Evolutionary conservation across 306 rosid species (phyloP).

Genomic region (Rosa chinensis): DNA sequence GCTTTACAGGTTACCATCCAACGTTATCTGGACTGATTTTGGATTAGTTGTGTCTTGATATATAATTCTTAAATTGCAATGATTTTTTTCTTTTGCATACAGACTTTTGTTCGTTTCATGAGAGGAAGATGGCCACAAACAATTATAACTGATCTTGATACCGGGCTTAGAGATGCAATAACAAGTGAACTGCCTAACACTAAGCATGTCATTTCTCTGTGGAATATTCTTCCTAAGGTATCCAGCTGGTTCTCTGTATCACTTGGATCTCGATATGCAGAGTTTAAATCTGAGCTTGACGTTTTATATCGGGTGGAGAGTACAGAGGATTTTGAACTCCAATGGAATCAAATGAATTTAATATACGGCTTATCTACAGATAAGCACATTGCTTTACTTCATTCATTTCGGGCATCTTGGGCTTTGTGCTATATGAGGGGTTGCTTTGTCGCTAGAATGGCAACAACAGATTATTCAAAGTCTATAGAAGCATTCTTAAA

Average conservation of each 20-base stretch:
- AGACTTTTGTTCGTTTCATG: slow-evolving; percentile 81
- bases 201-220: slow-evolving; percentile 63
- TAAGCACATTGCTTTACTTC: slow-evolving; percentile 60
- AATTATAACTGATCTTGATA: slow-evolving; percentile 77
- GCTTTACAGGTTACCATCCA: slow-evolving; percentile 79
- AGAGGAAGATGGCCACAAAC: slow-evolving; percentile 92
- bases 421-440: slow-evolving; percentile 71
- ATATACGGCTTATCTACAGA: slow-evolving; percentile 69
- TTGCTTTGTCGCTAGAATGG: slow-evolving; percentile 77
- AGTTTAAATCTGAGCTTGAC: slow-evolving; percentile 78
- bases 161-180: slow-evolving; percentile 73
- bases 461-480: slow-evolving; percentile 53
- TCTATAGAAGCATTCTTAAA: slow-evolving; percentile 66
- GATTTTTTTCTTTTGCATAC: slow-evolving; percentile 37
- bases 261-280: slow-evolving; percentile 74
- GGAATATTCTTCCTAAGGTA: slow-evolving; percentile 64
- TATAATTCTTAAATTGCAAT: slow-evolving; percentile 35
- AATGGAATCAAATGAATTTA: slow-evolving; percentile 81
- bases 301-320: slow-evolving; percentile 63
- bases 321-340: slow-evolving; percentile 77
- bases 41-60: slow-evolving; percentile 32
- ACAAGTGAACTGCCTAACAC: slow-evolving; percentile 65
- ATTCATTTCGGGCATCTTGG: slow-evolving; percentile 68
- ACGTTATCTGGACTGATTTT: slow-evolving; percentile 41
- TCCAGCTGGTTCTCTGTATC: slow-evolving; percentile 79